These are phyloP conservation scores for Eucalyptus globulus DNA, from an alignment of 345 rosid species.

Conservation along the genomic window DNA sequence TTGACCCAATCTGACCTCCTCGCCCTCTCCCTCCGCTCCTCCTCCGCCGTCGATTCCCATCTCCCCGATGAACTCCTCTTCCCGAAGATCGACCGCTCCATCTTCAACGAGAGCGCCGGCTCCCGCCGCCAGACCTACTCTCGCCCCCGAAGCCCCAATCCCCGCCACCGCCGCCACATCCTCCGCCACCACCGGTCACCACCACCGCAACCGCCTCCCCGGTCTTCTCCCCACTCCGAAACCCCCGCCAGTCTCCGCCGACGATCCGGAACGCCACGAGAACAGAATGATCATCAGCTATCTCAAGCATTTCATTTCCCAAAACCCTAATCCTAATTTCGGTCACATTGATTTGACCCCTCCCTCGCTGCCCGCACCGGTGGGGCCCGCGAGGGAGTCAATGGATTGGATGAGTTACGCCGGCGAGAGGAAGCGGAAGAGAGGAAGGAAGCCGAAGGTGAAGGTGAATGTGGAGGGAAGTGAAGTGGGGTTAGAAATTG, in stretches of 20 bases:
- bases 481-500: constrained; percentile 21
- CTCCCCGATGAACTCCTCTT: constrained; percentile 12
- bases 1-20: constrained; percentile 58
- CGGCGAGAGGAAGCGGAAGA: constrained; percentile 44
- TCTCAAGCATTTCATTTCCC: constrained; percentile 35
- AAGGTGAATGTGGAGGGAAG: neutral
- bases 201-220: constrained; percentile 51
- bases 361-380: constrained; percentile 3
- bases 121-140: constrained; percentile 67
- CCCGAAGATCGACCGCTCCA: constrained; percentile 41
- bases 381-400: neutral
- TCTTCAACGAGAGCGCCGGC: constrained; percentile 65
- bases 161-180: constrained; percentile 10
- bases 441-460: constrained; percentile 40
- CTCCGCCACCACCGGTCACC: constrained; percentile 17
- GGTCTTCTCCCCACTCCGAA: constrained; percentile 25
- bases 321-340: constrained; percentile 34
- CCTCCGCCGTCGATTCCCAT: constrained; percentile 16
- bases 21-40: constrained; percentile 32
- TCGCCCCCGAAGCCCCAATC: constrained; percentile 7
- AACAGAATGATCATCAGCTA: constrained; percentile 28
- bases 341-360: constrained; percentile 5
- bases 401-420: neutral
- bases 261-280: constrained; percentile 29
- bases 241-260: neutral